Percentiles rank a stretch among this genome's conserved stretches.
These are phyloP conservation scores for Physcia stellaris DNA, from an alignment of 495 filamentous ascomycete genomes.

Conservation along the genomic window DNA sequence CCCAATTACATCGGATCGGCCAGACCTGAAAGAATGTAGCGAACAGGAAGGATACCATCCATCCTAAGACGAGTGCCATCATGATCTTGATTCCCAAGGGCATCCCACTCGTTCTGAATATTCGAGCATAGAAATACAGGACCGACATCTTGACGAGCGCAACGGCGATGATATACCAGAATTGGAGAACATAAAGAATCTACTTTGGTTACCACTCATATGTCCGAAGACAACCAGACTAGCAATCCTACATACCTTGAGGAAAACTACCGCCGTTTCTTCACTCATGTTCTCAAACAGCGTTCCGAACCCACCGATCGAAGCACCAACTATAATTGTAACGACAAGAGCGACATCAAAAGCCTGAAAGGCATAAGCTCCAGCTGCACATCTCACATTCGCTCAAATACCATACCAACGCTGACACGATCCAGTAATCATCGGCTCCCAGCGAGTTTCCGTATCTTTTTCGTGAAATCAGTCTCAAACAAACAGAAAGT, in stretches of 20 bases:
- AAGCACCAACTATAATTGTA: slow-evolving; percentile 4
- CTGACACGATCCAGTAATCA: slow-evolving; percentile 4
- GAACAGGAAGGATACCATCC: slow-evolving; percentile 7
- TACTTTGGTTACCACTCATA: neutral
- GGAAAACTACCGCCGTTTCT: slow-evolving; percentile 1
- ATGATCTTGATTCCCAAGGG: slow-evolving; percentile 1
- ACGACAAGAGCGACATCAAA: slow-evolving; percentile 1
- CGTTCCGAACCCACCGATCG: slow-evolving; percentile 4
- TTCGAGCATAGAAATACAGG: slow-evolving; percentile 5
- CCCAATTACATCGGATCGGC: too few species aligned
- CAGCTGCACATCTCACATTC: neutral
- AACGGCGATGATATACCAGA: slow-evolving; percentile 10
- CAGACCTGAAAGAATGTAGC: too few species aligned
- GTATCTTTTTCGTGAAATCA: neutral
- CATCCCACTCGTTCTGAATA: slow-evolving; percentile 1
- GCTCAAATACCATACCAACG: neutral
- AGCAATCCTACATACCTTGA: slow-evolving; percentile 1
- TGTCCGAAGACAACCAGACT: neutral
- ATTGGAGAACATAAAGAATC: slow-evolving; percentile 7
- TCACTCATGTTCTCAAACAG: slow-evolving; percentile 1
- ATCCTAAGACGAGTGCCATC: neutral
- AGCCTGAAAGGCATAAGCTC: neutral
- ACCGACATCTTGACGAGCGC: slow-evolving; percentile 18
- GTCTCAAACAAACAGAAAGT: neutral
- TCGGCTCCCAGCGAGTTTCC: neutral